Evolutionary conservation across 352 stramenopile genomes (phyloP), one percentile per base, ranked within the genome.

Genomic region (Globisporangium yorkense): DNA sequence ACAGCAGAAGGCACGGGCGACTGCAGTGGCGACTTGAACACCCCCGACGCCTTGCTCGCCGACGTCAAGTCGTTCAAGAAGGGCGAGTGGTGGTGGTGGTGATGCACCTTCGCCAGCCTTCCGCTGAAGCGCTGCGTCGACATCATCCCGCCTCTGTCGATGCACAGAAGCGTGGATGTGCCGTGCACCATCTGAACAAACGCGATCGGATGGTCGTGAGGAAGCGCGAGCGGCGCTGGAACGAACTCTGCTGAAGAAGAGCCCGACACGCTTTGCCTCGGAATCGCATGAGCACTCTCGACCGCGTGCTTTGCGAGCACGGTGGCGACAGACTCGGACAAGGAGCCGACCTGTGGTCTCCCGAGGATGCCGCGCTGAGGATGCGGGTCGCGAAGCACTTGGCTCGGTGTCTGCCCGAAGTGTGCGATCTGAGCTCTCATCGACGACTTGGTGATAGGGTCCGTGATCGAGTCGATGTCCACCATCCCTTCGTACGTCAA

Each of bases 401-500:
- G 98, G 52, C 87, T 96, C 15, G 97, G 96, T 3, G 96, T 98
- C 72, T 99, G 96, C 1, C 96, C 96, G 74, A 99, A 99, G 73
- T 99, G 97, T 49, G 98, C 88, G 37, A 99, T 99, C 67, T 99
- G 96, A 62, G 92, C 90, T 61, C 98, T 94, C 71, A 96, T 94
- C 18, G 96, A 98, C 43, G 94, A 96, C 64, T 95, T 92, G 31
- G 94, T 74, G 31, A 98, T 78, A 8, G 97, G 72, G 43, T 98
- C 92, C 27, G 96, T 71, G 67, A 97, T 96, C 7, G 95, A 96
- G 63, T 99, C 91, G 39, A 99, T 84, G 67, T 99, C 95, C 45
- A 99, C 96, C 70, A 96, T 96, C 45, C 97, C 97, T 77, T 99
- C 96, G 63, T 99, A 99, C 1, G 93, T 99, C 39, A 99, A 77